Evolutionary conservation across 257 asterid genomes (phyloP), one percentile per base, ranked within the genome.

Genomic region (Misopates orontium): DNA sequence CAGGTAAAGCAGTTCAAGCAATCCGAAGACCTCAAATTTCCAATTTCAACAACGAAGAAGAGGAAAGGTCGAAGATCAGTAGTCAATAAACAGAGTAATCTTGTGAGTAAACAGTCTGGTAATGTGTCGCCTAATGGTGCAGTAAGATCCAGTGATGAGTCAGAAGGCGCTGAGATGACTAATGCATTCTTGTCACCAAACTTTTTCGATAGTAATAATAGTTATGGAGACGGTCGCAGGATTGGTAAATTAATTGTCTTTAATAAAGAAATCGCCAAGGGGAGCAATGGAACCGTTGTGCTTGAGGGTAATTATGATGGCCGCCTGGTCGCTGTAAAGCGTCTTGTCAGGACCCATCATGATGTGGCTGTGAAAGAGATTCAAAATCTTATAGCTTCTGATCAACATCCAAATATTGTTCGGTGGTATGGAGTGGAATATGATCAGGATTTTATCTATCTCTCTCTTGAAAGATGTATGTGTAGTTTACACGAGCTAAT

Each of bases 351-450:
- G 67, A 78, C 95, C 31, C 98, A 91, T 76, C 96, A 88, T 49
- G 83, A 84, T 66, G 89, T 88, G 66, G 97, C 97, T 41, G 76
- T 79, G 63, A 87, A 90, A 71, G 97, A 91, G 87, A 91, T 91
- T 65, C 89, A 88, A 56, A 84, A 86, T 82, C 98, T 91, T 60
- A 88, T 91, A 72, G 95, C 87, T 16, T 91, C 98, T 5, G 98
- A 91, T 76, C 96, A 81, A 50, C 98, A 91, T 77, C 88, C 94
- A 28, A 91, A 88, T 65, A 91, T 91, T 63, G 91, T 91, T 23
- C 82, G 98, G 28, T 91, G 95, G 94, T 66, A 86, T 18, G 98
- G 98, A 14, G 96, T 91, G 69, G 96, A 91, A 76, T 76, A 80
- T 55, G 98, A 91, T 80, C 83, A 71, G 71, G 98, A 91, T 83